A percentile compares a stretch with the other conserved stretches of the same genome.
Evolutionary conservation across 1,284 basidiomycete species (phyloP).

Genomic region (Spongiforma sp.): DNA sequence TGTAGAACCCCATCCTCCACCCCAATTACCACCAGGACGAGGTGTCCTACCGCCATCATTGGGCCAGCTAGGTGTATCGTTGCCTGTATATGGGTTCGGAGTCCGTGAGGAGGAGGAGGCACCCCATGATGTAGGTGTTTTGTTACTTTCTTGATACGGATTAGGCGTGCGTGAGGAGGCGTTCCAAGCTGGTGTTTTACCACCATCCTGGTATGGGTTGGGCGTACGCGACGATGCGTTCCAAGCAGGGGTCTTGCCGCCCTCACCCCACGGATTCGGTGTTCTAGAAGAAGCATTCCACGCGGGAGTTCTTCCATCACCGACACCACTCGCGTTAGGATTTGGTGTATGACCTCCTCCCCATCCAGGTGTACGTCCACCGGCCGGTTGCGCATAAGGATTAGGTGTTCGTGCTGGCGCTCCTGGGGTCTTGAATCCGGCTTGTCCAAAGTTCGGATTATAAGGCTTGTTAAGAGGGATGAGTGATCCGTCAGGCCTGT

Average conservation of each 20-base stretch:
- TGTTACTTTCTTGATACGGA: conserved; percentile 51
- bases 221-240: conserved; percentile 60
- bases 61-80: conserved; percentile 31
- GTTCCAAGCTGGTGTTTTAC: conserved; percentile 60
- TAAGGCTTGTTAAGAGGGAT: conserved; percentile 46
- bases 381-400: conserved; percentile 39
- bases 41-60: conserved; percentile 48
- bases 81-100: conserved; percentile 56
- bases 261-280: conserved; percentile 66
- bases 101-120: conserved; percentile 64
- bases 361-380: conserved; percentile 48
- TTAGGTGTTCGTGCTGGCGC: conserved; percentile 43
- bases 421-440: conserved; percentile 37
- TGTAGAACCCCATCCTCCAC: conserved; percentile 27
- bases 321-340: conserved; percentile 55
- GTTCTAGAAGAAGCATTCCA: conserved; percentile 52
- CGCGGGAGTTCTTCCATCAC: conserved; percentile 48
- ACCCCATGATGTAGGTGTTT: too few relatives aligned
- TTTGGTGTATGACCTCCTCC: conserved; percentile 57
- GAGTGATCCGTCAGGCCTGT: conserved; percentile 61
- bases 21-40: conserved; percentile 29
- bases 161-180: conserved; percentile 66
- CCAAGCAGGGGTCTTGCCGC: conserved; percentile 63
- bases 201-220: conserved; percentile 60
- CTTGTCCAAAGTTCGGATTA: conserved; percentile 29